These are phyloP conservation scores for Fusarium sp. DNA, from an alignment of 2,329 filamentous ascomycete genomes.

Conservation along the genomic window DNA sequence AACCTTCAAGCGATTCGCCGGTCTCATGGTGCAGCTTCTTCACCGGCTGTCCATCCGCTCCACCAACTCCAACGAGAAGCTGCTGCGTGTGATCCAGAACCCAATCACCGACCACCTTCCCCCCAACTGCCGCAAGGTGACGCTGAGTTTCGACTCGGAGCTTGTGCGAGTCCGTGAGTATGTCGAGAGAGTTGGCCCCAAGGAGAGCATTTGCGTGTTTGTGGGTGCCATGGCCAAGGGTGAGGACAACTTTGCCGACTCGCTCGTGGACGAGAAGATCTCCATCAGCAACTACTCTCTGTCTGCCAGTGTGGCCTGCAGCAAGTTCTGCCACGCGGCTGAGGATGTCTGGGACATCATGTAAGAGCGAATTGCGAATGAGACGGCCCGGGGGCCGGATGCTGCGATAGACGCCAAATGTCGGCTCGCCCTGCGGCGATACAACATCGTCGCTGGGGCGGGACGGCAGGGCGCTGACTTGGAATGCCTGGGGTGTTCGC, in stretches of 20 bases:
- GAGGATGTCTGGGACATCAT: slow-evolving; percentile 97
- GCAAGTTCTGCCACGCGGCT: slow-evolving; percentile 98
- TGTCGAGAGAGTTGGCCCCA: slow-evolving; percentile 79
- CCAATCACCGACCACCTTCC: slow-evolving; percentile 97
- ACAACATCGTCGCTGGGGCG: slow-evolving; percentile 74
- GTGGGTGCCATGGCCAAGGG: slow-evolving; percentile 99
- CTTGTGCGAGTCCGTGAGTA: slow-evolving; percentile 92
- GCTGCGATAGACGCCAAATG: slow-evolving; percentile 39
- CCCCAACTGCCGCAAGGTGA: slow-evolving; percentile 97
- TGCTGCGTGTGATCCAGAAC: slow-evolving; percentile 97
- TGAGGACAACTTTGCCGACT: slow-evolving; percentile 93
- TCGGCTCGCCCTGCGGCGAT: slow-evolving; percentile 66
- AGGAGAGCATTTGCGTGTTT: slow-evolving; percentile 97
- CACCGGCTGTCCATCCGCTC: slow-evolving; percentile 96
- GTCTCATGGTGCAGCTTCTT: slow-evolving; percentile 97
- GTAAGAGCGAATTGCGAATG: slow-evolving; percentile 58
- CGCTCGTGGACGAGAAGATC: slow-evolving; percentile 95
- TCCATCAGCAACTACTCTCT: slow-evolving; percentile 98
- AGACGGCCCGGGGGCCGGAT: slow-evolving; percentile 26
- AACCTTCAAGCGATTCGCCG: slow-evolving; percentile 98
- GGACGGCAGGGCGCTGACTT: slow-evolving; percentile 62
- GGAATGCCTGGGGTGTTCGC: slow-evolving; percentile 76
- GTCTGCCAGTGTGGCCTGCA: slow-evolving; percentile 97
- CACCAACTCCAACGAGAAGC: slow-evolving; percentile 96
- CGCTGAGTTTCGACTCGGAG: slow-evolving; percentile 91